Conservation (phyloP, 2,329 filamentous ascomycete species). For the Penicillium sp. region DNA sequence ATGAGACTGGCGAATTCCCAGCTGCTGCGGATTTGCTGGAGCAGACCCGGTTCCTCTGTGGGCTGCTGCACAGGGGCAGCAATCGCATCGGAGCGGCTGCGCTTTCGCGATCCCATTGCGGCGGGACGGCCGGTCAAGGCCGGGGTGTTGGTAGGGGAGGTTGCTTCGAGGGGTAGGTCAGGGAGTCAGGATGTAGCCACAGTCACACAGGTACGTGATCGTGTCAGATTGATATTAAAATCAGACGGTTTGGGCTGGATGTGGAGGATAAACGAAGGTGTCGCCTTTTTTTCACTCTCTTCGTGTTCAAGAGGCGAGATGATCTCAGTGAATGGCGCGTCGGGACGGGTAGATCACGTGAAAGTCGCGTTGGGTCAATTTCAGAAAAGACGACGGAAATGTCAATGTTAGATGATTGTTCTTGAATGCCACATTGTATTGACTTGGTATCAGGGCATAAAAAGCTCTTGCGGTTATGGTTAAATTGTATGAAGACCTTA, state of each 20-base stretch:
- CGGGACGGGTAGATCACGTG: conserved; percentile 33
- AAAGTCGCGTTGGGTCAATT: conserved; percentile 15
- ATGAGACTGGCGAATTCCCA: conserved; percentile 95
- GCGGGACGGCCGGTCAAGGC: conserved; percentile 30
- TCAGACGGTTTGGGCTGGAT: background rate
- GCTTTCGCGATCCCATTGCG: conserved; percentile 58
- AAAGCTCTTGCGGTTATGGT: no score
- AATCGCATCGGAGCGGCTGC: conserved; percentile 58
- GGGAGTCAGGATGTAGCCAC: background rate
- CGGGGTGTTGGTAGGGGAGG: conserved; percentile 1
- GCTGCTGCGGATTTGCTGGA: conserved; percentile 77
- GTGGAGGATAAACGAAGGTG: conserved; percentile 3
- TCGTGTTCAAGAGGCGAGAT: conserved; percentile 30
- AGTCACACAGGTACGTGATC: background rate
- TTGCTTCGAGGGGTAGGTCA: background rate
- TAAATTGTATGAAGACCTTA: background rate
- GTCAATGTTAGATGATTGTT: background rate
- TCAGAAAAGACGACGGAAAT: background rate
- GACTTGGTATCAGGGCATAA: background rate
- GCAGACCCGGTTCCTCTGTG: conserved; percentile 43
- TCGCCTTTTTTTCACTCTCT: conserved; percentile 15
- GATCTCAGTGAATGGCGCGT: conserved; percentile 36
- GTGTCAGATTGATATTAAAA: background rate
- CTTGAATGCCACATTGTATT: background rate
- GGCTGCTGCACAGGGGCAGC: conserved; percentile 45